Conservation (phyloP, 202 grass and related monocot genomes). For the Zoysia matrella region DNA sequence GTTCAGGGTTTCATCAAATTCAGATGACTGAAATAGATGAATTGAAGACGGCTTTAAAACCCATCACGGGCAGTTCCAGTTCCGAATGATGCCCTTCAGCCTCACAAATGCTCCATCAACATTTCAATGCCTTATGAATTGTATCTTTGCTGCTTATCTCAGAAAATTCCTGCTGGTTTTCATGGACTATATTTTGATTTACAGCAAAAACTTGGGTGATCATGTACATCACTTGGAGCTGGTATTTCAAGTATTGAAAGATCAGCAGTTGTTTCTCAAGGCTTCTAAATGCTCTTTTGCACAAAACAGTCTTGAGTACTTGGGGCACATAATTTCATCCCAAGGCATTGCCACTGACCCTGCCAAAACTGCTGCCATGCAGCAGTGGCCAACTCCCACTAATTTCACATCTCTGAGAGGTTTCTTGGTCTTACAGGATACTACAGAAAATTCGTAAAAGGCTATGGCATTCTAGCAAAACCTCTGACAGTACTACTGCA, state of each 20-base stretch:
- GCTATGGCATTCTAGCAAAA: neutral
- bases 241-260: neutral
- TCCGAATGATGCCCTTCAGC: neutral
- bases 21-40: neutral
- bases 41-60: neutral
- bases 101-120: neutral
- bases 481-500: neutral
- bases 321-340: neutral
- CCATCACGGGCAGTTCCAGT: neutral
- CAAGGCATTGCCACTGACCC: neutral
- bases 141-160: neutral
- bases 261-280: neutral
- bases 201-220: neutral
- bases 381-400: too few species aligned
- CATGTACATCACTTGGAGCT: neutral
- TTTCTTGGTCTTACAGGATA: neutral
- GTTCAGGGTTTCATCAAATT: neutral
- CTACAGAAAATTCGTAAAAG: neutral
- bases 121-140: neutral
- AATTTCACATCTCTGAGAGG: neutral
- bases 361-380: neutral
- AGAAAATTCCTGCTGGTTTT: neutral
- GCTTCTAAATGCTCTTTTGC: neutral
- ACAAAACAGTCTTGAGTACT: neutral
- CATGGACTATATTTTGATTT: neutral